Conservation (phyloP, 2,329 filamentous ascomycete genomes). For the Coniella lustricola region DNA sequence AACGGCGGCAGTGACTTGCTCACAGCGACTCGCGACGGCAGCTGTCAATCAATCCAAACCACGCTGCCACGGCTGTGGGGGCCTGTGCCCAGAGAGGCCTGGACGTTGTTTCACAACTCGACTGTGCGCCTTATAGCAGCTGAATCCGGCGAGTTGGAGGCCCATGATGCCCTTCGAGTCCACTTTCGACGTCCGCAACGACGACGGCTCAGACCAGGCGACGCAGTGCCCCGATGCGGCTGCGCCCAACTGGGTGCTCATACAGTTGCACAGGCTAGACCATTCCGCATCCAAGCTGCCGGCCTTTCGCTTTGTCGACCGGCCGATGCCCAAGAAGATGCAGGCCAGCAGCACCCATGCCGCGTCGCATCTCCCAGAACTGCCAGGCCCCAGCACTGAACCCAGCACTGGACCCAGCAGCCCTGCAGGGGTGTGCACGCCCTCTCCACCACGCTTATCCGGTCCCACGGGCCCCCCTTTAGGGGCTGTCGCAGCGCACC, state of each 20-base stretch:
- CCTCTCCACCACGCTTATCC: conserved; percentile 29
- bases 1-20: no score
- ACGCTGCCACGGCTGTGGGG: no score
- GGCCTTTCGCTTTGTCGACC: conserved; percentile 46
- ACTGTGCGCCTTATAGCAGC: no score
- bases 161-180: no score
- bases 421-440: not conserved
- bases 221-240: no score
- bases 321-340: not conserved
- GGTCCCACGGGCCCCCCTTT: not conserved
- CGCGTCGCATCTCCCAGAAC: not conserved
- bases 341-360: not conserved
- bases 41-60: no score
- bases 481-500: not conserved
- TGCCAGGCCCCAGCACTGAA: not conserved
- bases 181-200: no score
- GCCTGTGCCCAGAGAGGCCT: not conserved
- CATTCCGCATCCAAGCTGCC: conserved; percentile 51
- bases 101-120: no score
- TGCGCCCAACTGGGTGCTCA: not conserved
- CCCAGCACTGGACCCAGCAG: no score
- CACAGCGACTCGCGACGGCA: no score
- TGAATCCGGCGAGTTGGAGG: no score
- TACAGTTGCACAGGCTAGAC: conserved; percentile 43
- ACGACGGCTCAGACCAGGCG: no score